These are phyloP conservation scores for Theileria orientalis DNA, from an alignment of 169 alveolate species.

Conservation along the genomic window DNA sequence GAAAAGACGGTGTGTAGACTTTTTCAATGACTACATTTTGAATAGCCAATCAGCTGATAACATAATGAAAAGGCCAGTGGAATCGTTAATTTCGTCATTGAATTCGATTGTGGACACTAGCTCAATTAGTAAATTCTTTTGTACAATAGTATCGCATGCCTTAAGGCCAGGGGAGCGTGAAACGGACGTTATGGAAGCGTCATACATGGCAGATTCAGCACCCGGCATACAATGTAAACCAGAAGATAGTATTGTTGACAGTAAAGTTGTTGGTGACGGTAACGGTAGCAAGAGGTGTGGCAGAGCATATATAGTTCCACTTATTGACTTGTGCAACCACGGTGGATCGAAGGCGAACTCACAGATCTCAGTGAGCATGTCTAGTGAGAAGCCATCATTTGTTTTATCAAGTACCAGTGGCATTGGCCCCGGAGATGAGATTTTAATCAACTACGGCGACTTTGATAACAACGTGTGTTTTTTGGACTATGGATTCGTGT, in stretches of 20 bases:
- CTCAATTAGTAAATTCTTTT: slow-evolving; percentile 4
- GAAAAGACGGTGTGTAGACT: neutral
- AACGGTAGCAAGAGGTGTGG: neutral
- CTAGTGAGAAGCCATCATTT: slow-evolving; percentile 16
- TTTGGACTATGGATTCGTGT: slow-evolving; percentile 60
- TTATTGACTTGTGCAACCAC: slow-evolving; percentile 47
- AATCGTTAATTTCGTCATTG: neutral
- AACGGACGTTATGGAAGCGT: neutral
- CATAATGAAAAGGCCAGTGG: neutral
- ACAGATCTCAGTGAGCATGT: neutral
- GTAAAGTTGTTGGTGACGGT: slow-evolving; percentile 11
- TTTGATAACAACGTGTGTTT: slow-evolving; percentile 31
- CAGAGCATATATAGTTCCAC: slow-evolving; percentile 38
- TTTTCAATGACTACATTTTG: neutral
- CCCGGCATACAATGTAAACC: slow-evolving; percentile 5
- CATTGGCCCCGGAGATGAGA: slow-evolving; percentile 41
- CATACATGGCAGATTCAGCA: slow-evolving; percentile 8
- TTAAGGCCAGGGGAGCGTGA: slow-evolving; percentile 6
- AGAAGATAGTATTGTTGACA: neutral
- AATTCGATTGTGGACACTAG: neutral
- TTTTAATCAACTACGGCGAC: slow-evolving; percentile 46
- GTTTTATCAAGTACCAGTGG: neutral
- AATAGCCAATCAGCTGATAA: neutral
- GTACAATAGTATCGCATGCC: slow-evolving; percentile 25
- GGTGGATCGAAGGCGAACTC: slow-evolving; percentile 27